Base-by-base conservation (phyloP, 345 rosid species). In the Passiflora organensis region DNA sequence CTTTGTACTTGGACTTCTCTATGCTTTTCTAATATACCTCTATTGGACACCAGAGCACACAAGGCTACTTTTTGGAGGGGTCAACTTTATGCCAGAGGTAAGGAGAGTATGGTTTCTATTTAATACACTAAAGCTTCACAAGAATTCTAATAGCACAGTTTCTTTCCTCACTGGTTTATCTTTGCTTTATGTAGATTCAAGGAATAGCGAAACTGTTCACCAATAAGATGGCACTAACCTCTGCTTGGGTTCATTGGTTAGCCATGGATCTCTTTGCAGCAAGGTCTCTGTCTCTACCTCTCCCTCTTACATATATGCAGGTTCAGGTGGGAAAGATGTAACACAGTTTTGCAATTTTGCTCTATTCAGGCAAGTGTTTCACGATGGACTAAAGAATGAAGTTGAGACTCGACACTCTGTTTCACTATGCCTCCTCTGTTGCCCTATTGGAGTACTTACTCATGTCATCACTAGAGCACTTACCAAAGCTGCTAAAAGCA, bases 181-280 rank as follows among this genome's bases (percentile, higher is more conserved):
- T 22, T 13, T 20, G 67, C n/a, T n/a, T n/a, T n/a, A n/a, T n/a
- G n/a, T 60, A 88, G 98, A 69, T 91, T 43, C 60, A 90, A 1
- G 94, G 87, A 16, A 88, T 91, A 11, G 70, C 82, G 18, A 91
- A 86, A 76, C 79, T 88, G 96, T 91, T 91, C 62, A 72, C 91
- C 20, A 82, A 68, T 64, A 95, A 91, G 64, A 75, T 84, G 75
- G 82, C 95, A 48, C 64, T 91, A 69, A 79, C 96, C 74, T 91
- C 98, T 53, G 95, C 87, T 10, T 91, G 98, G 98, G 82, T 91
- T 82, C 96, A 88, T 74, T 80, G 84, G 46, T 70, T 91, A 53
- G 81, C 78, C 36, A 56, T 91, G 5, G 96, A 91, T 77, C 98
- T 88, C 58, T 91, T 81, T 24, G 95, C 98, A 10, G 98, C 98